Evolutionary conservation across 2,329 filamentous ascomycete species (phyloP).

Genomic region (Diaporthe eres): DNA sequence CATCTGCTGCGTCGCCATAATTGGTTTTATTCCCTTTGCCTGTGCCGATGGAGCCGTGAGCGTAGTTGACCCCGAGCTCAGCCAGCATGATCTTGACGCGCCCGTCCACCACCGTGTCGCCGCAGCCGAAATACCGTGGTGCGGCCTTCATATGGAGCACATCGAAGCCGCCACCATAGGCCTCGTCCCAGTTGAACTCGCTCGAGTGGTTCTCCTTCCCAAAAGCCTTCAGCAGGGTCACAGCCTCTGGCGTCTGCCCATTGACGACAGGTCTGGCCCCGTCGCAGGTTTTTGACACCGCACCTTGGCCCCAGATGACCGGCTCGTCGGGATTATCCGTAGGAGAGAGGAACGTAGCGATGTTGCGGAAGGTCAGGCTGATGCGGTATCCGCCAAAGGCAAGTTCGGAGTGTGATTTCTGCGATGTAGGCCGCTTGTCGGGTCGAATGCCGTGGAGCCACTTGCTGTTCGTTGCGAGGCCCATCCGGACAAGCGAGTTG

Average conservation of each 20-base stretch:
- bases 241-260: constrained; percentile 75
- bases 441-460: constrained; percentile 95
- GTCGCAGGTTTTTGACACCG: constrained; percentile 74
- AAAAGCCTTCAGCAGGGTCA: constrained; percentile 83
- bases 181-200: constrained; percentile 79
- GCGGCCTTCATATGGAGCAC: constrained; percentile 77
- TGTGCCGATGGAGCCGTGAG: constrained; percentile 56
- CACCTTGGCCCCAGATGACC: constrained; percentile 93
- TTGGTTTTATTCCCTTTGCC: constrained; percentile 32
- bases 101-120: constrained; percentile 63
- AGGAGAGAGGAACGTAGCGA: constrained; percentile 81
- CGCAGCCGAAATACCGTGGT: constrained; percentile 65
- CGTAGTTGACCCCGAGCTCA: constrained; percentile 62
- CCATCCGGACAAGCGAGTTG: constrained; percentile 89
- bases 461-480: constrained; percentile 82
- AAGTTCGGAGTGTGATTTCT: constrained; percentile 79
- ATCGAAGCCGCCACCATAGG: constrained; percentile 88
- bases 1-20: constrained; percentile 42
- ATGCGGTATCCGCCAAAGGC: constrained; percentile 84
- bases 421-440: constrained; percentile 80
- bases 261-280: constrained; percentile 77
- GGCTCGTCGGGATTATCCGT: constrained; percentile 56
- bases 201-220: constrained; percentile 84
- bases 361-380: constrained; percentile 90
- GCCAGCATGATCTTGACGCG: constrained; percentile 65